Evolutionary conservation across 306 rosid species (phyloP).

Genomic region (Abrus pulchellus): DNA sequence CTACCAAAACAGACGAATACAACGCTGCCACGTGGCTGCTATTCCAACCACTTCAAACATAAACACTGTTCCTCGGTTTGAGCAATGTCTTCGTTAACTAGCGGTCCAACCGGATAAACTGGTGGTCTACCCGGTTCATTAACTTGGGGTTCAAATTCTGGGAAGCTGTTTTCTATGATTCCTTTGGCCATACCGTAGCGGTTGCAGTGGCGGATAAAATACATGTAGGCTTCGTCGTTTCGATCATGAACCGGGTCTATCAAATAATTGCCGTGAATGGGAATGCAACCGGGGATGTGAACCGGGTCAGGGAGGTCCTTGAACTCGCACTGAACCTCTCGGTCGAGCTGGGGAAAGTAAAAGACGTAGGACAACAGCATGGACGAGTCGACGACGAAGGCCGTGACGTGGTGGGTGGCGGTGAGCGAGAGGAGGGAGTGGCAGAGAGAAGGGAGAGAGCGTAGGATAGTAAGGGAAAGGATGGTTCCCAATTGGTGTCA

Average conservation of each 20-base stretch:
- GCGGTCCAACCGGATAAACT: background rate
- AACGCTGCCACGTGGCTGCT: slow-evolving; percentile 59
- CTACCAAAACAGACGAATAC: slow-evolving; percentile 66
- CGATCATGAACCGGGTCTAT: slow-evolving; percentile 71
- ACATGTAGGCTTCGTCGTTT: slow-evolving; percentile 63
- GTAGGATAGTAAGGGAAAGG: slow-evolving; percentile 46
- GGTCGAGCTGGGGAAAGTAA: slow-evolving; percentile 56
- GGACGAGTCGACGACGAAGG: slow-evolving; percentile 64
- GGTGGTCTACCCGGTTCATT: background rate
- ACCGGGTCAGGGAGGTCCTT: slow-evolving; percentile 58
- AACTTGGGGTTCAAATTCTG: slow-evolving; percentile 66
- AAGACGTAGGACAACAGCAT: slow-evolving; percentile 53
- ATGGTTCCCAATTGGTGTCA: slow-evolving; percentile 33
- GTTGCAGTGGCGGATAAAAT: slow-evolving; percentile 56
- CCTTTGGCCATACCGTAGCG: slow-evolving; percentile 60
- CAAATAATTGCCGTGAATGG: slow-evolving; percentile 60
- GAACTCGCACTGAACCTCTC: slow-evolving; percentile 57
- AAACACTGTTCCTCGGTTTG: background rate
- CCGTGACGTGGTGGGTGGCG: slow-evolving; percentile 28
- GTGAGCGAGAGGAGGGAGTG: background rate
- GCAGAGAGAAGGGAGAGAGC: slow-evolving; percentile 44
- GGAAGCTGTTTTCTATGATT: slow-evolving; percentile 61
- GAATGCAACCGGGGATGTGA: slow-evolving; percentile 62
- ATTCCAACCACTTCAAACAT: slow-evolving; percentile 64
- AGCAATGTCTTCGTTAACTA: background rate